Conservation (phyloP, 208 protist genomes). For the Zelonia costaricensis region DNA sequence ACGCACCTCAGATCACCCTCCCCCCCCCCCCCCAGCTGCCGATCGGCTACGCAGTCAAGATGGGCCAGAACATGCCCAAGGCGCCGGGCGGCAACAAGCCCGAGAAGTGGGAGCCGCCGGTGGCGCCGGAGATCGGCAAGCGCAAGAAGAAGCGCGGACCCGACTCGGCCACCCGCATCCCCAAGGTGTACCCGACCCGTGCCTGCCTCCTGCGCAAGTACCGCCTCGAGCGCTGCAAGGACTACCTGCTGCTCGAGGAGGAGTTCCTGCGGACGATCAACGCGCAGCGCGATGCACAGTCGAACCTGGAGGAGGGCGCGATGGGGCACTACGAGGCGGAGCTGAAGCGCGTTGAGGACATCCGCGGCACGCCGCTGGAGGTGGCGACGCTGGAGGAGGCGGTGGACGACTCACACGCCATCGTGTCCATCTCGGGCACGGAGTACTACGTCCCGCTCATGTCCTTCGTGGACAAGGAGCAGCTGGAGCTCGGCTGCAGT, state of each 20-base stretch:
- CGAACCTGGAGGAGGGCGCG: constrained; percentile 77
- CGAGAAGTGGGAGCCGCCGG: constrained; percentile 96
- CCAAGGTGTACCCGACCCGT: constrained; percentile 94
- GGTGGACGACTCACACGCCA: constrained; percentile 99
- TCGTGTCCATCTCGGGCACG: constrained; percentile 96
- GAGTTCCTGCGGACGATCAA: constrained; percentile 97
- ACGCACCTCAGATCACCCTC: too few species aligned
- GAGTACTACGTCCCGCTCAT: constrained; percentile 99
- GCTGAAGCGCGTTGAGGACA: constrained; percentile 96
- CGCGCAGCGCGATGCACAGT: constrained; percentile 77
- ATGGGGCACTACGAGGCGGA: constrained; percentile 94
- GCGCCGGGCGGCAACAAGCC: constrained; percentile 42
- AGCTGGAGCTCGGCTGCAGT: constrained; percentile 97
- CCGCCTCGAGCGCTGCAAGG: constrained; percentile 98
- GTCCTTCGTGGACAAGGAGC: constrained; percentile 99
- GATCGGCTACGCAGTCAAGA: constrained; percentile 22
- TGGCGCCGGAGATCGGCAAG: constrained; percentile 93
- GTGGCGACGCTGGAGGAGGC: constrained; percentile 99
- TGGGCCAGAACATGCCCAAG: constrained; percentile 74
- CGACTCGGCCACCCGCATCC: constrained; percentile 74
- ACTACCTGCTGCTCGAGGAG: constrained; percentile 99
- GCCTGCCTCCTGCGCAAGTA: constrained; percentile 98
- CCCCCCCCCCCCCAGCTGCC: too few species aligned
- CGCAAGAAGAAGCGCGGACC: constrained; percentile 88
- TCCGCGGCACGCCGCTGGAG: constrained; percentile 98